phyloP scores from a whole-genome alignment of 805 yeast genomes.

The Jamesozyma hellenica region DNA sequence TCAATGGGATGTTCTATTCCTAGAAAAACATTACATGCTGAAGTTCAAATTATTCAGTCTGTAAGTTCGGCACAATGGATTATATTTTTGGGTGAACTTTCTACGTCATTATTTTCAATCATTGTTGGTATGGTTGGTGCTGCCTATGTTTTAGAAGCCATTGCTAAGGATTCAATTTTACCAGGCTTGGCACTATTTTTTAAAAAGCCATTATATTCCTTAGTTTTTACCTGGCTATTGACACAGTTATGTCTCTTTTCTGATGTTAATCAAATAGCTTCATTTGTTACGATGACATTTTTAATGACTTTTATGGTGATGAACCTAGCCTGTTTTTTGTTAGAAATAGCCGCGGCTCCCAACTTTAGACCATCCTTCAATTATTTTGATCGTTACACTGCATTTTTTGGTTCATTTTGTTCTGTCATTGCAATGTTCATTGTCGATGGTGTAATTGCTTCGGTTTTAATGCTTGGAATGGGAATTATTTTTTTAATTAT shows the following conservation, averaged over 20 bases:
- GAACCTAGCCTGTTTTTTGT: constrained; percentile 82
- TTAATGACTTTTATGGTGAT: constrained; percentile 92
- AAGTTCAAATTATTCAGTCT: constrained; percentile 78
- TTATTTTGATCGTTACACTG: constrained; percentile 75
- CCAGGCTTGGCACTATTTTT: constrained; percentile 64
- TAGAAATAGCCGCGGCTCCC: constrained; percentile 90
- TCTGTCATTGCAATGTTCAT: constrained; percentile 84
- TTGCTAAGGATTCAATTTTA: constrained; percentile 77
- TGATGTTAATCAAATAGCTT: constrained; percentile 88
- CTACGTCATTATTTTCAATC: constrained; percentile 85
- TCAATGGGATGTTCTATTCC: constrained; percentile 76
- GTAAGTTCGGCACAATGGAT: constrained; percentile 58
- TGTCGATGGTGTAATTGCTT: constrained; percentile 86
- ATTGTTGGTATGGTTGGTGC: constrained; percentile 96
- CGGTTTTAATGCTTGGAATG: constrained; percentile 58
- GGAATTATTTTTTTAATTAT: constrained; percentile 61
- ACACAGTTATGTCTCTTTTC: constrained; percentile 82
- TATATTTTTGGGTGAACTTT: constrained; percentile 78
- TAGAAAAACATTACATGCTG: constrained; percentile 61
- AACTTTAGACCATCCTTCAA: constrained; percentile 93
- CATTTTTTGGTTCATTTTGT: constrained; percentile 58
- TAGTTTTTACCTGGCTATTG: constrained; percentile 67
- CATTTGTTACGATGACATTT: constrained; percentile 93
- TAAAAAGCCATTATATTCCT: constrained; percentile 55
- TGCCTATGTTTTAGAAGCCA: constrained; percentile 82